Conservation (phyloP, 169 alveolate genomes). For the Perkinsus chesapeaki region DNA sequence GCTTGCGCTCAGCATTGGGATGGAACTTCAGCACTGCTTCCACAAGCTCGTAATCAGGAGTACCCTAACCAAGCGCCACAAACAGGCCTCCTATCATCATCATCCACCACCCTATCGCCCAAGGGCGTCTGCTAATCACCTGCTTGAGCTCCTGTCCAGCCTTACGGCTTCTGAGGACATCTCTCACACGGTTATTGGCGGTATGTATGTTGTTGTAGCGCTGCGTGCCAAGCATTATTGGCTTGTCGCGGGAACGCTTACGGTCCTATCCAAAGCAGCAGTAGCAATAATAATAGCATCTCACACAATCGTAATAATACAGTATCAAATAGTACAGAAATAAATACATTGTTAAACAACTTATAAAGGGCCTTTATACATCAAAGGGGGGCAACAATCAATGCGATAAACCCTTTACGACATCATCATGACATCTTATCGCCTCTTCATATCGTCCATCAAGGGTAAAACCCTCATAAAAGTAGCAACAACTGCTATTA, state of each 20-base stretch:
- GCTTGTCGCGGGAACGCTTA: not conserved
- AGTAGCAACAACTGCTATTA: not conserved
- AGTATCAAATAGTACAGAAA: not conserved
- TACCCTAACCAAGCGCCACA: not conserved
- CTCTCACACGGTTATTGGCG: not conserved
- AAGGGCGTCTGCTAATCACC: not conserved
- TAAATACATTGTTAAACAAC: not conserved
- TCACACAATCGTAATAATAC: not conserved
- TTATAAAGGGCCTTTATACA: no score
- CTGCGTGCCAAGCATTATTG: not conserved
- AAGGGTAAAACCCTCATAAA: not conserved
- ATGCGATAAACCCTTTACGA: no score
- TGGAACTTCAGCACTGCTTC: not conserved
- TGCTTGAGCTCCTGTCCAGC: not conserved
- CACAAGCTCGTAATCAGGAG: not conserved
- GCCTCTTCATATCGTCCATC: not conserved
- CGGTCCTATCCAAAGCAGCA: slow-evolving; percentile 3
- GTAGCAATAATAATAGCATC: not conserved
- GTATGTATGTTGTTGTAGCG: not conserved
- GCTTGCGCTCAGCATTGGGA: not conserved
- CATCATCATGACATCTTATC: not conserved
- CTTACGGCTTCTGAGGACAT: not conserved
- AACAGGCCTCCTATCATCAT: not conserved
- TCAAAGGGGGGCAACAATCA: no score
- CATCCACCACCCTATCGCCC: no score